Base-by-base conservation (phyloP, 305 asterid species). In the Solanum hybrid region DNA sequence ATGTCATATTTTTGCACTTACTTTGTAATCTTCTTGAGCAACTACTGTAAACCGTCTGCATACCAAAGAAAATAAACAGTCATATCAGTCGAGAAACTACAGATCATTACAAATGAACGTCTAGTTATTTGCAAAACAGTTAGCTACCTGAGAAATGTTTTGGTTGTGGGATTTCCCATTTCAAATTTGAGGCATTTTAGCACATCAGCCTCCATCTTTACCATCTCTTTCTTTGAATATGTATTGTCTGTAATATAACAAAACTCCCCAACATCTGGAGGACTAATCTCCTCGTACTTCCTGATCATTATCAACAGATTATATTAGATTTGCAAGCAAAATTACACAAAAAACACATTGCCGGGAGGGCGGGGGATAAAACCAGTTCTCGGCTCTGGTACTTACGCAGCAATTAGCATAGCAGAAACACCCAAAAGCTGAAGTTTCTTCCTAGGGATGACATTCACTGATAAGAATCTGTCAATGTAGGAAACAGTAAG, bases 371-470 rank as follows among this genome's bases (percentile, higher is more conserved):
- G 4, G 40, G 29, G 79, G 26, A 67, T 51, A 37, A 80, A 76
- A 39, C 31, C 34, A 14, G 40, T 37, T 76, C 20, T 71, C 4
- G 76, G 83, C 16, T 24, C 0, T 1, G 0, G 1, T 20, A 85
- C 95, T 92, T 91, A 92, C 92, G 93, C 94, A n/a, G 86, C 86
- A 80, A 80, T 80, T 22, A 80, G 89, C 99, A 97, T 96, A 20
- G 98, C 92, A 6, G 98, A 94, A 90, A 95, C 98, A 18, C 99
- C 99, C 77, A 97, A 95, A 87, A 97, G 99, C 95, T 97, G 99
- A 81, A 97, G 99, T 26, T 42, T 92, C 89, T 95, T 94, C 89
- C 98, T 89, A 37, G 81, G 92, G 18, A 96, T 90, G 39, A 76
- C 92, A 77, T 87, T 94, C 89, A 34, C 88, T 0, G 99, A 96